phyloP scores from a whole-genome alignment of 345 rosid species.

The rapeseed (Brassica napus) region DNA sequence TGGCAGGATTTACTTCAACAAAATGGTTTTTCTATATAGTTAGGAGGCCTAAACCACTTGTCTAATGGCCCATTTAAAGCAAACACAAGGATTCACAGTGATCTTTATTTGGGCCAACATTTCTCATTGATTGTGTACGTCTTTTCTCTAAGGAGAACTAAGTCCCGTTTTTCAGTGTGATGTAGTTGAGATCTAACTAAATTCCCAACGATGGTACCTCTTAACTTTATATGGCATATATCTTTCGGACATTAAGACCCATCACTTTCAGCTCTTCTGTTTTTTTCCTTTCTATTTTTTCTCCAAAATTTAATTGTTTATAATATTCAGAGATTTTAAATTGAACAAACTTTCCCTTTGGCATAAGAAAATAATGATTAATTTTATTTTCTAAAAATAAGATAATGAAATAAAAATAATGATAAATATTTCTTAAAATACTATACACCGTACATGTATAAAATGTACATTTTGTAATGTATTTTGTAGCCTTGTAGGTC shows the following conservation, averaged over 20 bases:
- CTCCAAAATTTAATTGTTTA: neutral
- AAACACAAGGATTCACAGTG: neutral
- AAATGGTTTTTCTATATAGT: neutral
- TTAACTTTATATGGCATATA: constrained; percentile 4
- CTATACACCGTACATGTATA: constrained; percentile 12
- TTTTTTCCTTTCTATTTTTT: neutral
- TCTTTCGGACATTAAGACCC: constrained; percentile 21
- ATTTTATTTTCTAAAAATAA: neutral
- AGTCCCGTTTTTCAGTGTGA: neutral
- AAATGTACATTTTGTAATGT: neutral
- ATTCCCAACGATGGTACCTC: constrained; percentile 10
- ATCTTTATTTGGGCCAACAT: constrained; percentile 27
- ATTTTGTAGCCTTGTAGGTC: constrained; percentile 4
- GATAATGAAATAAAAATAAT: neutral
- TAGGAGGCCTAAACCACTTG: constrained; percentile 25
- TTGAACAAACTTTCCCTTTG: neutral
- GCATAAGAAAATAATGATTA: neutral
- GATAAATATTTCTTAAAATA: neutral
- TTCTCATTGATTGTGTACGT: neutral
- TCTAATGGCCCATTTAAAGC: constrained; percentile 28
- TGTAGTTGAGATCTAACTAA: constrained; percentile 21
- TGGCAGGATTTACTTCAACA: neutral
- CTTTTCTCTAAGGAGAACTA: neutral
- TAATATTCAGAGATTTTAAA: neutral
- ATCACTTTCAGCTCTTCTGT: constrained; percentile 32